These are phyloP conservation scores for Thalassia testudinum DNA, from an alignment of 116 monocot species.

Conservation along the genomic window DNA sequence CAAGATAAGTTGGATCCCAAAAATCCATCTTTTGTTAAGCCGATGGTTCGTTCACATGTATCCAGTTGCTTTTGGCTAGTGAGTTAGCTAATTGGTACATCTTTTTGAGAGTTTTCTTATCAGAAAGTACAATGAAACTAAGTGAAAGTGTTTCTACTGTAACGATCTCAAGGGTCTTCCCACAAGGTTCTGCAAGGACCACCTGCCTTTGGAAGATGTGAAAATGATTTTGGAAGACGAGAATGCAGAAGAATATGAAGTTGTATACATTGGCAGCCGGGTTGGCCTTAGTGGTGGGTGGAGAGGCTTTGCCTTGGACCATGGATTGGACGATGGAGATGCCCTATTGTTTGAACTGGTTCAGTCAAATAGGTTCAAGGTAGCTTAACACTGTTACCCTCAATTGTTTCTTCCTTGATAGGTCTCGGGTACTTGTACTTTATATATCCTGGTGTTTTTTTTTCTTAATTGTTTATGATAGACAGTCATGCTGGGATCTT, in stretches of 20 bases:
- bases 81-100: slow-evolving; percentile 8
- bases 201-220: slow-evolving; percentile 27
- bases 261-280: slow-evolving; percentile 44
- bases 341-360: slow-evolving; percentile 48
- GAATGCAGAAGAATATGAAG: slow-evolving; percentile 33
- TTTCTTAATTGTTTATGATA: no score
- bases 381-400: slow-evolving; percentile 1
- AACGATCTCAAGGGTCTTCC: slow-evolving; percentile 44
- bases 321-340: slow-evolving; percentile 71
- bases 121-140: background rate
- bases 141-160: background rate
- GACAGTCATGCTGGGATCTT: no score
- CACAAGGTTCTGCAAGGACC: slow-evolving; percentile 50
- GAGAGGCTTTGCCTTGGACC: slow-evolving; percentile 60
- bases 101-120: background rate
- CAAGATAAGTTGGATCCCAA: slow-evolving; percentile 20
- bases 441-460: no score
- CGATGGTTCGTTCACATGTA: slow-evolving; percentile 73
- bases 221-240: slow-evolving; percentile 74
- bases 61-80: slow-evolving; percentile 90
- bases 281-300: slow-evolving; percentile 79
- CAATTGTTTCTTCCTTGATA: no score
- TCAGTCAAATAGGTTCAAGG: slow-evolving; percentile 52
- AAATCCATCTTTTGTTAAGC: slow-evolving; percentile 57
- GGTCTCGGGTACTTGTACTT: no score